Percentiles rank a stretch among this genome's conserved stretches.
phyloP scores from a whole-genome alignment of 306 rosid genomes.

The Lathyrus oleraceus region DNA sequence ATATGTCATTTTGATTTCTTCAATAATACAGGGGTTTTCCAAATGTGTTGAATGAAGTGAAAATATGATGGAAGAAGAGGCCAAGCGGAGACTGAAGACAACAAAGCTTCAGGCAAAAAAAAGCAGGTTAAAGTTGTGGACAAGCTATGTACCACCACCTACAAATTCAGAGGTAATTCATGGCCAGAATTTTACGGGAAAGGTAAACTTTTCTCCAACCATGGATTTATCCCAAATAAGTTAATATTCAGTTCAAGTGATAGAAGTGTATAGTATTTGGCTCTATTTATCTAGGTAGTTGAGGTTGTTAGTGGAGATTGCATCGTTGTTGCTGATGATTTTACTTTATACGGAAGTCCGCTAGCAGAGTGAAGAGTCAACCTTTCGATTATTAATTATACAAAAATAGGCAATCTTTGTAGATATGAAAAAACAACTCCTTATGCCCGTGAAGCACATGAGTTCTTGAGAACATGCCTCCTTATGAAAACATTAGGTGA shows the following conservation, averaged over 20 bases:
- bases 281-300: constrained; percentile 64
- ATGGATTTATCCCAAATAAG: not conserved
- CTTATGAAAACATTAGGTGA: constrained; percentile 44
- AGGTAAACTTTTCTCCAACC: constrained; percentile 53
- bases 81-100: constrained; percentile 72
- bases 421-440: constrained; percentile 96
- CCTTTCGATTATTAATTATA: constrained; percentile 96
- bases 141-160: constrained; percentile 85
- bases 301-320: constrained; percentile 99
- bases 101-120: constrained; percentile 92
- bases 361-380: constrained; percentile 93
- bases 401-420: constrained; percentile 95
- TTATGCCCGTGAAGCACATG: constrained; percentile 98
- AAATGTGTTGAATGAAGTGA: constrained; percentile 99
- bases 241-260: not conserved
- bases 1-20: constrained; percentile 13
- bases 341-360: constrained; percentile 82
- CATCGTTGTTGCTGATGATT: constrained; percentile 88
- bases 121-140: constrained; percentile 72
- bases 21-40: constrained; percentile 65
- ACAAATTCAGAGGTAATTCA: constrained; percentile 96
- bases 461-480: constrained; percentile 87
- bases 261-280: constrained; percentile 6
- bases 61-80: constrained; percentile 97
- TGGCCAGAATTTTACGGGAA: constrained; percentile 90